Evolutionary conservation across 169 alveolate genomes (phyloP), one percentile per base, ranked within the genome.

Genomic region (Cryptosporidium ubiquitum): DNA sequence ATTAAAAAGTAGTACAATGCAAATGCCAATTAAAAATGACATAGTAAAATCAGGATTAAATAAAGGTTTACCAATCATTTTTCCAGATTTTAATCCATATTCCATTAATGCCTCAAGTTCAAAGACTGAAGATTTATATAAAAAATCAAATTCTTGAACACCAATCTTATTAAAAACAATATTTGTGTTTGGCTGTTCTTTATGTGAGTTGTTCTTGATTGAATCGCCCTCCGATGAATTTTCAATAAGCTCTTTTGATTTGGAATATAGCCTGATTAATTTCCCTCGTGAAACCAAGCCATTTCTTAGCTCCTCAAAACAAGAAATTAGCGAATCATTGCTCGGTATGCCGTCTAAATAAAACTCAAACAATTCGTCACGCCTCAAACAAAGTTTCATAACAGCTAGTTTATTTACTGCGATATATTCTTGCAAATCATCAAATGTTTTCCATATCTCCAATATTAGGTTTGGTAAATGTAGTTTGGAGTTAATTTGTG

Each of bases 321-420:
- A 52, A 42, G 73, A 58, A 9, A 31, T 40, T 20, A 79, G n/a
- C 14, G 35, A 33, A 23, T 61, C 66, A 61, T 20, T 61, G 31
- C 69, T 42, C 3, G 89, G 89, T 16, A 61, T 37, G 33, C 40
- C 42, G 1, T 37, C 49, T 33, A 94, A 94, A 71, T 93, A 94
- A 12, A 92, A 70, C 31, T 91, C 92, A 42, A 93, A 93, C 29
- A 93, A 85, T 42, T 95, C 94, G 68, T 95, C 96, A 85, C 95
- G 93, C 91, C 94, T 95, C 84, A 93, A 92, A 31, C 95, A 79
- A 31, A 94, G 91, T 84, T 95, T 95, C 86, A 91, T 93, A 26
- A 95, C 96, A 37, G 97, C 96, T 42, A 95, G 64, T 18, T 92
- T 92, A 71, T 95, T 95, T 23, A 95, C 52, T 49, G 93, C 86